A percentile compares a stretch with the other conserved stretches of the same genome.
These are phyloP conservation scores for Saccharomycopsis fibuligera DNA, from an alignment of 805 yeast genomes.

Conservation along the genomic window DNA sequence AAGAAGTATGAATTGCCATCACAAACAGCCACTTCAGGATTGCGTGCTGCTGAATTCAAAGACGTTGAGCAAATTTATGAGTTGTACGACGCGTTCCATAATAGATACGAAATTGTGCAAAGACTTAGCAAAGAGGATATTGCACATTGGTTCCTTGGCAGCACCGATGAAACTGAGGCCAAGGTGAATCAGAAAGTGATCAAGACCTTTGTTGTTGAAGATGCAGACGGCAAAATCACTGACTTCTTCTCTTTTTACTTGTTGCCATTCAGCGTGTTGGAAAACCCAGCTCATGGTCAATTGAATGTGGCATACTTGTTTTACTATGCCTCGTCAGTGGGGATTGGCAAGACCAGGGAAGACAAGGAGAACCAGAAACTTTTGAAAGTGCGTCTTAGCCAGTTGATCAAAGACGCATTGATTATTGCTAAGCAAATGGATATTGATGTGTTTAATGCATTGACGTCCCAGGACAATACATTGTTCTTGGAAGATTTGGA, in stretches of 20 bases:
- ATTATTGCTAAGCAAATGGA: constrained; percentile 59
- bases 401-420: constrained; percentile 66
- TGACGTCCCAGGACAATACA: constrained; percentile 85
- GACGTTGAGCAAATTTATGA: constrained; percentile 63
- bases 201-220: constrained; percentile 69
- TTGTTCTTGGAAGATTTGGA: constrained; percentile 74
- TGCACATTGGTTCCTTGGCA: constrained; percentile 71
- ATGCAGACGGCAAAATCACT: constrained; percentile 51
- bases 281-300: constrained; percentile 54
- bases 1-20: constrained; percentile 53
- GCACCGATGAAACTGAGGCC: constrained; percentile 33
- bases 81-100: constrained; percentile 57
- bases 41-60: constrained; percentile 41
- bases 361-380: constrained; percentile 35
- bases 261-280: constrained; percentile 78
- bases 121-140: constrained; percentile 59
- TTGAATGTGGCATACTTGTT: constrained; percentile 83
- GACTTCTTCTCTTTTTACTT: constrained; percentile 89
- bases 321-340: constrained; percentile 79
- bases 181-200: constrained; percentile 45
- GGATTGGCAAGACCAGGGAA: constrained; percentile 35
- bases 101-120: constrained; percentile 68
- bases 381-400: constrained; percentile 52
- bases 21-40: constrained; percentile 43
- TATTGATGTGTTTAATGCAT: constrained; percentile 91